Conservation (phyloP, 305 asterid genomes). For the Fraxinus angustifolia region DNA sequence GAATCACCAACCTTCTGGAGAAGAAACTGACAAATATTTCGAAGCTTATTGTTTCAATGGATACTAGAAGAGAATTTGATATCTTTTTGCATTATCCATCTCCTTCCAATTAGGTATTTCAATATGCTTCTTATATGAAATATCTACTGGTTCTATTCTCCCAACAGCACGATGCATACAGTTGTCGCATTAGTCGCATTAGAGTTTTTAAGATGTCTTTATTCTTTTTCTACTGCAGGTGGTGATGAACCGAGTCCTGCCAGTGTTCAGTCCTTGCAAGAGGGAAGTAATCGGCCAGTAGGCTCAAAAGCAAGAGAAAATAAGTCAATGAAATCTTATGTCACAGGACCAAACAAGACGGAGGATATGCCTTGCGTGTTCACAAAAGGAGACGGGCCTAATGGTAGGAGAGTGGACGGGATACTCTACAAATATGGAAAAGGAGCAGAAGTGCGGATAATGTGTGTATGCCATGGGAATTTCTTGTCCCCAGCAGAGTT, state of each 20-base stretch:
- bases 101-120: background rate
- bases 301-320: conserved; percentile 13
- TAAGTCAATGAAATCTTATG: background rate
- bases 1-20: background rate
- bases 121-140: background rate
- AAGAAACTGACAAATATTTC: background rate
- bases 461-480: conserved; percentile 72
- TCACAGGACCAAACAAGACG: conserved; percentile 11
- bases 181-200: background rate
- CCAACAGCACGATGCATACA: background rate
- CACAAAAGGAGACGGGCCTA: conserved; percentile 45
- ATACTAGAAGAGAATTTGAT: background rate
- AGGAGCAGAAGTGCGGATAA: conserved; percentile 58
- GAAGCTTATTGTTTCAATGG: background rate
- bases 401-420: conserved; percentile 52
- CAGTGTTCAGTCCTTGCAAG: conserved; percentile 11
- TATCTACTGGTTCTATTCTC: background rate
- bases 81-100: background rate
- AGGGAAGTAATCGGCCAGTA: conserved; percentile 3
- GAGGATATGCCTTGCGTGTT: conserved; percentile 60
- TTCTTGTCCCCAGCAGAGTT: conserved; percentile 72
- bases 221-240: conserved; percentile 2
- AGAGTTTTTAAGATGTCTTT: background rate
- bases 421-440: conserved; percentile 60
- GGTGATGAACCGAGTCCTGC: conserved; percentile 10